These are phyloP conservation scores for Bjerkandera adusta DNA, from an alignment of 1,284 basidiomycete genomes.

Conservation along the genomic window DNA sequence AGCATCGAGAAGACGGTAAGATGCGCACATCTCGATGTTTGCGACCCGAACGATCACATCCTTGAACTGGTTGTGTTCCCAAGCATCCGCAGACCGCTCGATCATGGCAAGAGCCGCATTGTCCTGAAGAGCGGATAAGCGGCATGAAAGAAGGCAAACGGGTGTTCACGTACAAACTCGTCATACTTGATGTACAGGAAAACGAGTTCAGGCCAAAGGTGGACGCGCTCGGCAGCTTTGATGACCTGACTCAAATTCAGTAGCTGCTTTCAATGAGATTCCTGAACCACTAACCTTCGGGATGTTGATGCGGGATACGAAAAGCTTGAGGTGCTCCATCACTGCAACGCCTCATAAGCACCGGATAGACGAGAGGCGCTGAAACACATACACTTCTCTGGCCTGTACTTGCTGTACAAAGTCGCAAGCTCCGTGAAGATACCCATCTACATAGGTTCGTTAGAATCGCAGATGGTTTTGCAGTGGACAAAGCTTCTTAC, in stretches of 20 bases:
- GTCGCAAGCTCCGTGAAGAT: conserved; percentile 96
- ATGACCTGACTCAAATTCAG: conserved; percentile 62
- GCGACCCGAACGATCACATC: conserved; percentile 93
- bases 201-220: conserved; percentile 98
- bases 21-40: conserved; percentile 90
- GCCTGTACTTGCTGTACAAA: conserved; percentile 95
- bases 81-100: conserved; percentile 94
- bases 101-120: conserved; percentile 98
- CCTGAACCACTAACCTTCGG: conserved; percentile 49
- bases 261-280: conserved; percentile 10
- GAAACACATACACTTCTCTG: conserved; percentile 77
- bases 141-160: not conserved
- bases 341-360: conserved; percentile 44
- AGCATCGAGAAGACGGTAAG: conserved; percentile 9
- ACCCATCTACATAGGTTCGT: conserved; percentile 57
- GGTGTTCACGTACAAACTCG: conserved; percentile 60
- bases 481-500: conserved; percentile 43
- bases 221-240: conserved; percentile 92
- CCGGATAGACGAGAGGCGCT: not conserved
- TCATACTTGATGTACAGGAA: conserved; percentile 99
- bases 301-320: conserved; percentile 97
- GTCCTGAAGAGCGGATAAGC: conserved; percentile 48
- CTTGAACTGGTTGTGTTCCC: conserved; percentile 99
- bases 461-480: conserved; percentile 7
- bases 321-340: conserved; percentile 98